Percentiles rank a stretch among this genome's conserved stretches.
These are phyloP conservation scores for Grosmannia penicillata DNA, from an alignment of 2,329 filamentous ascomycete genomes.

Conservation along the genomic window DNA sequence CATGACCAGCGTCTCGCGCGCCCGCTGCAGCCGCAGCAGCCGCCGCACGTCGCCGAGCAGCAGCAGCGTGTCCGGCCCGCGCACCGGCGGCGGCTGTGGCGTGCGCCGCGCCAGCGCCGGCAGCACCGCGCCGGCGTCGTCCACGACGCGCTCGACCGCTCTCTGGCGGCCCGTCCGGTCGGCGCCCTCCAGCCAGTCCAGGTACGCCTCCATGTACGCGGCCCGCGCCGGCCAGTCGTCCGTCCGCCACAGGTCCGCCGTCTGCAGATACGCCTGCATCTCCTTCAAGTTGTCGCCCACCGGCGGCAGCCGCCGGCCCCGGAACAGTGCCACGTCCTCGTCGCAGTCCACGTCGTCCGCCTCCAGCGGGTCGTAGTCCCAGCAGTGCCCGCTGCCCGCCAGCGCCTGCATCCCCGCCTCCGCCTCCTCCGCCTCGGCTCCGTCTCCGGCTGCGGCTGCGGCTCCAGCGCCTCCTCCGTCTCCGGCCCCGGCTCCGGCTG, in stretches of 20 bases:
- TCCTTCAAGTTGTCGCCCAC: slow-evolving; percentile 17
- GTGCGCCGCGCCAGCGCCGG: not conserved
- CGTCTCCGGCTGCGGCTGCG: not conserved
- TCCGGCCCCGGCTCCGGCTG: too few relatives aligned
- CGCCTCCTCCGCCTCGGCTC: too few relatives aligned
- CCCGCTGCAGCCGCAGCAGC: not conserved
- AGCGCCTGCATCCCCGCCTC: not conserved
- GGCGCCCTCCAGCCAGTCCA: slow-evolving; percentile 18
- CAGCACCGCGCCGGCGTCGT: not conserved
- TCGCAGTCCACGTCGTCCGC: slow-evolving; percentile 2
- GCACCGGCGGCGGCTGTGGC: not conserved
- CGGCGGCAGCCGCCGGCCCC: slow-evolving; percentile 15
- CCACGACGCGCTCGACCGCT: not conserved
- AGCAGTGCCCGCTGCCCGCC: not conserved
- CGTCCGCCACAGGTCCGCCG: slow-evolving; percentile 30
- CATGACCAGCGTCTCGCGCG: not conserved
- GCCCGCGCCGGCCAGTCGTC: slow-evolving; percentile 23
- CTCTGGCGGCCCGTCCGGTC: not conserved
- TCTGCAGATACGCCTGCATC: slow-evolving; percentile 29
- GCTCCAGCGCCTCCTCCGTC: too few relatives aligned
- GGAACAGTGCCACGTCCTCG: slow-evolving; percentile 3
- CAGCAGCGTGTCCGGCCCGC: not conserved
- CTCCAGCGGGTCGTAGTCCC: not conserved
- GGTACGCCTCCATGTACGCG: slow-evolving; percentile 22
- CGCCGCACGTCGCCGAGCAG: slow-evolving; percentile 1